Evolutionary conservation across 1,284 basidiomycete species (phyloP).

Genomic region (Trametes pubescens): DNA sequence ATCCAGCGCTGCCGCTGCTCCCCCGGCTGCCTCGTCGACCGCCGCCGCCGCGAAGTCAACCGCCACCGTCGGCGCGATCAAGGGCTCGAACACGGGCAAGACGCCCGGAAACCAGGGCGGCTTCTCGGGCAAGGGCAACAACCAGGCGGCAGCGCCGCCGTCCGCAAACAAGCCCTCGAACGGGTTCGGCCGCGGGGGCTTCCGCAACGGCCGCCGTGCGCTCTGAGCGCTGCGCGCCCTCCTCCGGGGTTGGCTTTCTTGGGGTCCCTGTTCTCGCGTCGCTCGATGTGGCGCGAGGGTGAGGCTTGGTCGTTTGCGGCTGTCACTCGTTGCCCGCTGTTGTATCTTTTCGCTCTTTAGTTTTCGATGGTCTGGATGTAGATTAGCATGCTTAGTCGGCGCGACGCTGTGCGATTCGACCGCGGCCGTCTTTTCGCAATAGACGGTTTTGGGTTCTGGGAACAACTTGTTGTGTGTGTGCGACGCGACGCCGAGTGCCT

Average conservation of each 20-base stretch:
- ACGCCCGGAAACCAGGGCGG: constrained; percentile 31
- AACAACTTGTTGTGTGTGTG: constrained; percentile 9
- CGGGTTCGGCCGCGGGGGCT: constrained; percentile 16
- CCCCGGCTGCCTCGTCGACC: constrained; percentile 25
- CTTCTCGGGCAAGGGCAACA: constrained; percentile 24
- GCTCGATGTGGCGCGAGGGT: constrained; percentile 10
- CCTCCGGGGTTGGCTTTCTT: too few species aligned
- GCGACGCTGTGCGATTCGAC: constrained; percentile 33
- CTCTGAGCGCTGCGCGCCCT: constrained; percentile 7
- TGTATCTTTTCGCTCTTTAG: constrained; percentile 9
- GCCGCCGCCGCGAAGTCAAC: constrained; percentile 28
- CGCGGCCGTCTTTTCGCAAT: constrained; percentile 24
- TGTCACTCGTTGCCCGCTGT: background rate
- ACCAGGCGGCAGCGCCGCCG: constrained; percentile 11
- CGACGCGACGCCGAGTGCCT: background rate
- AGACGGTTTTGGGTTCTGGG: constrained; percentile 22
- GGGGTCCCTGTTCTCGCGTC: constrained; percentile 7
- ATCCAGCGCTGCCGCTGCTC: constrained; percentile 15
- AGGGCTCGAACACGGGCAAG: constrained; percentile 34
- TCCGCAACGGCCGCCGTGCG: constrained; percentile 11
- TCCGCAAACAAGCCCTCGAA: constrained; percentile 13
- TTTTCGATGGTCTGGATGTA: constrained; percentile 10
- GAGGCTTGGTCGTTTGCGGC: background rate
- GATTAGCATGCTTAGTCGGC: constrained; percentile 30
- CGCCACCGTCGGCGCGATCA: constrained; percentile 29